Base-by-base conservation (phyloP, 176 grass and related monocot species). In the Carex parvula region DNA sequence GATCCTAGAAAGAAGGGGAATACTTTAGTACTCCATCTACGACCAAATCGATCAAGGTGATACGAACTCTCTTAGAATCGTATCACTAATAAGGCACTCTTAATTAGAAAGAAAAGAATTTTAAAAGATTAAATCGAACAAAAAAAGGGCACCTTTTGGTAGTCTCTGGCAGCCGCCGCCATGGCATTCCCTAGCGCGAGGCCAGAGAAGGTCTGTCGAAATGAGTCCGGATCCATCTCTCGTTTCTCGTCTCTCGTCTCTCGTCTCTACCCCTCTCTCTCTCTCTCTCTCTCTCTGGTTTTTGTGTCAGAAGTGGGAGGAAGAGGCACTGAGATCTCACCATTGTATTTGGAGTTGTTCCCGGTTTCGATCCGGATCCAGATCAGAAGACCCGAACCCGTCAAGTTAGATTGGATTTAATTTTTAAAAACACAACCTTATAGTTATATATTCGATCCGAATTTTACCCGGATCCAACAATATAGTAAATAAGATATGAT, bases 111-210 rank as follows among this genome's bases (percentile, higher is more conserved):
- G 16, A 35, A 72, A 64, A 42, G 4, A 13, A 8, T 46, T n/a
- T 18, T 21, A 57, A 62, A 10, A 72, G 14, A 14, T 75, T 5
- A 77, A 77, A 56, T 77, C 73, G 9, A 22, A 22, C 18, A 79
- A 52, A 42, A n/a, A 78, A 37, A 53, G 12, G 29, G 42, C 42
- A 98, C 96, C 92, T 98, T 98, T 78, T 98, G 86, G 88, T 95
- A 94, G 85, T 98, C 86, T 80, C 95, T 92, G 60, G 92, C 92
- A 32, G 95, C 95, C 41, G 96, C 96, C 21, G 89, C 89, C 74
- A 98, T 88, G 82, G 93, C 93, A 83, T 95, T 98, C 37, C 92
- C 92, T 66, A 98, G 87, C 39, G 89, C 89, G 1, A 98, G 86
- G 83, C 82, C 89, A n/a, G 93, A 93, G 20, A 98, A 89, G 64